Conservation (phyloP, 306 rosid genomes). For the apple (Malus domestica) region DNA sequence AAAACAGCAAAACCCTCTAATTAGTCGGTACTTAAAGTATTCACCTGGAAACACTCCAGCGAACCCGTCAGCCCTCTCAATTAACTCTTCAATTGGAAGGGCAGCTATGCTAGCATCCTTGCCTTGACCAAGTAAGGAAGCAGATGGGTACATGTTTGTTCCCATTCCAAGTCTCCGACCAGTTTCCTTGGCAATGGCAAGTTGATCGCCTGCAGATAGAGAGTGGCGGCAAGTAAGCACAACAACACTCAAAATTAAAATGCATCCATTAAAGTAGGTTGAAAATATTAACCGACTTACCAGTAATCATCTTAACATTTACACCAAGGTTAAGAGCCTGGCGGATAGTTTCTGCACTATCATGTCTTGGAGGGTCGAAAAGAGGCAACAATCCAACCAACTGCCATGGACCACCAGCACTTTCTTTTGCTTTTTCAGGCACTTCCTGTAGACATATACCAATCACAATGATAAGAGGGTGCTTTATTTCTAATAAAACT, state of each 20-base stretch:
- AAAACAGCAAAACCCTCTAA: neutral
- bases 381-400: constrained; percentile 87
- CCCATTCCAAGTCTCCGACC: constrained; percentile 99
- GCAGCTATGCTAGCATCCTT: constrained; percentile 79
- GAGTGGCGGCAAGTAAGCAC: constrained; percentile 3
- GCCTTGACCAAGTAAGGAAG: constrained; percentile 90
- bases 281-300: constrained; percentile 28
- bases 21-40: neutral
- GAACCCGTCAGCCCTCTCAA: constrained; percentile 97
- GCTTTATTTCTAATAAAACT: neutral
- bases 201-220: constrained; percentile 70
- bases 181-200: constrained; percentile 96
- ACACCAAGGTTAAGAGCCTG: constrained; percentile 96
- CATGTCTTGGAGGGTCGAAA: constrained; percentile 96
- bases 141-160: constrained; percentile 95
- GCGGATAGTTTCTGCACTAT: constrained; percentile 96
- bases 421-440: constrained; percentile 71
- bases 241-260: constrained; percentile 1
- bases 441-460: constrained; percentile 54
- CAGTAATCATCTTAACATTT: constrained; percentile 98
- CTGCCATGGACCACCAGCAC: constrained; percentile 80
- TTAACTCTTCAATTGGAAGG: constrained; percentile 87
- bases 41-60: constrained; percentile 99
- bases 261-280: neutral
- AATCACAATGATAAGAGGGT: neutral